Base-by-base conservation (phyloP, 768 basidiomycete species). In the Phallus indusiatus region DNA sequence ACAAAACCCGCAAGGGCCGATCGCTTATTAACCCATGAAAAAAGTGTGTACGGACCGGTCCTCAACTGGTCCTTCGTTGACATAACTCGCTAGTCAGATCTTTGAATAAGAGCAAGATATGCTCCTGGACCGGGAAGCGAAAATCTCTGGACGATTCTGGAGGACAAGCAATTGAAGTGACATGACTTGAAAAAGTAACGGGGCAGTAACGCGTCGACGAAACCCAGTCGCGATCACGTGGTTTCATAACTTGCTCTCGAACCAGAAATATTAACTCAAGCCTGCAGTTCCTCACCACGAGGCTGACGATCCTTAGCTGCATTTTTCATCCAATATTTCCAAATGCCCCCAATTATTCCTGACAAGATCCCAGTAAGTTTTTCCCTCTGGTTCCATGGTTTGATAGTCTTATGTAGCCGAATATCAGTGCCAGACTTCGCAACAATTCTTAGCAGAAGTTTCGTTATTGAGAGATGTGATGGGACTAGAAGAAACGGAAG, bases 401-500 rank as follows among this genome's bases (percentile, higher is more conserved):
- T 2, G 53, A 28, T 20, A 47, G 18, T 21, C 22, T 48, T 24
- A 28, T 21, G 42, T 20, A 24, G 10, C 54, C 34, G 14, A 33
- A 34, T 20, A 35, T 50, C 20, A 68, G 84, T 72, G 70, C 50
- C 49, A 59, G 59, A 68, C 71, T 47, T 35, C 68, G 52, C 60
- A 66, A 60, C 63, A 62, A 48, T 67, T 77, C 24, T 68, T 67
- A 62, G 56, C 72, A 37, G 73, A 79, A 63, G 63, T 83, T 50
- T 77, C 78, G 47, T 65, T 70, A 42, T 63, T 80, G 20, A 76
- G 76, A 59, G 68, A 73, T 63, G 67, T 72, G 21, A 61, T 81
- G 18, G 66, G 72, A 56, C 73, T 80, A 14, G 66, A 75, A 35
- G 90, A 92, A 69, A 81, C 86, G 2, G 90, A 92, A 67, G 88